Percentiles rank a stretch among this genome's conserved stretches.
phyloP scores from a whole-genome alignment of 257 asterid species.

The Nicotiana knightiana region DNA sequence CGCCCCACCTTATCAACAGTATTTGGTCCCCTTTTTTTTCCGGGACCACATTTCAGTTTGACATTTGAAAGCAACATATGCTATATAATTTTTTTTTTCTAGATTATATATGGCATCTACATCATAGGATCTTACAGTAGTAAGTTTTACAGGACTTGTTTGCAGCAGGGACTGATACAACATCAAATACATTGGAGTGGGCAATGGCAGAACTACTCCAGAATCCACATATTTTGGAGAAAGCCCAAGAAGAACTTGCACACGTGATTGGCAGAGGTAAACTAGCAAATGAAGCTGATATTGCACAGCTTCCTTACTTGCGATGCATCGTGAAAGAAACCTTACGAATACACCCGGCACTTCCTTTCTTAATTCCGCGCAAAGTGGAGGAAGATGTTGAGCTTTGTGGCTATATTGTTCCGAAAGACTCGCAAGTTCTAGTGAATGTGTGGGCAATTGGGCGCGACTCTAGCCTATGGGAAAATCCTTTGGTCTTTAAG shows the following conservation, averaged over 20 bases:
- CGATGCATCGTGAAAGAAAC: slow-evolving; percentile 26
- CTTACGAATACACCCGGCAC: slow-evolving; percentile 22
- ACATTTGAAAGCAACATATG: background rate
- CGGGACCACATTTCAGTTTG: background rate
- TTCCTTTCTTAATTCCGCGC: slow-evolving; percentile 28
- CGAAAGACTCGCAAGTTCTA: slow-evolving; percentile 18
- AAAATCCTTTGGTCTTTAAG: slow-evolving; percentile 14
- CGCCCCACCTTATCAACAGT: background rate
- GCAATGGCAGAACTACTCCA: slow-evolving; percentile 22
- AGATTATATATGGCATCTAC: background rate
- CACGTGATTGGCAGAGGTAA: slow-evolving; percentile 22
- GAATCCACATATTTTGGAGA: slow-evolving; percentile 19
- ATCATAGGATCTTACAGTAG: background rate
- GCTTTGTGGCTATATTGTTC: slow-evolving; percentile 14
- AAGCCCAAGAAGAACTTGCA: slow-evolving; percentile 26
- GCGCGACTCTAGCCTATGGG: slow-evolving; percentile 20
- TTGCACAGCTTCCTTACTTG: slow-evolving; percentile 19
- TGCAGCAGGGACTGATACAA: slow-evolving; percentile 26
- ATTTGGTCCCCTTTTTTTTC: background rate
- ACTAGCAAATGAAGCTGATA: slow-evolving; percentile 13
- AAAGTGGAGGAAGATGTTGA: slow-evolving; percentile 20
- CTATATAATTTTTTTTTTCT: background rate
- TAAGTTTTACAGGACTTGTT: slow-evolving; percentile 24
- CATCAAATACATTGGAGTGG: slow-evolving; percentile 26
- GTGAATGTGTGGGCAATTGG: slow-evolving; percentile 34